phyloP scores from a whole-genome alignment of 2,329 filamentous ascomycete genomes.

The Talaromyces sp. region DNA sequence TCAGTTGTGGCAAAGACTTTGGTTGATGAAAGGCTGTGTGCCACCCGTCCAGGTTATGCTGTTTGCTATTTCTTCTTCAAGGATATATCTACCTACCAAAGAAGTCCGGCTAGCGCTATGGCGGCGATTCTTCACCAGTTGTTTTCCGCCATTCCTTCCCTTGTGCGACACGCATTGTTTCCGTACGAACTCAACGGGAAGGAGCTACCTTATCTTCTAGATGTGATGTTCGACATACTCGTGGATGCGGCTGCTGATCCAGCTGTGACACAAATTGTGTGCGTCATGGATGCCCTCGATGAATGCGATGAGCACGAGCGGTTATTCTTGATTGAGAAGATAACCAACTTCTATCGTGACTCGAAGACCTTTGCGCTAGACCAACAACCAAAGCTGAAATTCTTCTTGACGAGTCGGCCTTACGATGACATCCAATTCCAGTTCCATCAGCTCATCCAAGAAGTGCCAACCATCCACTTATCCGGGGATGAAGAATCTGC shows the following conservation, averaged over 20 bases:
- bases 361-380: not conserved
- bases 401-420: constrained; percentile 27
- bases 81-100: constrained; percentile 24
- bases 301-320: constrained; percentile 32
- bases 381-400: constrained; percentile 29
- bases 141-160: constrained; percentile 26
- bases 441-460: constrained; percentile 1
- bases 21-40: constrained; percentile 31
- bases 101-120: constrained; percentile 26
- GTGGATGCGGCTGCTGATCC: constrained; percentile 2
- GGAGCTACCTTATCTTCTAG: constrained; percentile 6
- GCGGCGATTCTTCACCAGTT: constrained; percentile 37
- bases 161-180: constrained; percentile 21
- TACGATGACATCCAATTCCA: constrained; percentile 14
- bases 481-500: constrained; percentile 20
- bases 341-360: constrained; percentile 4
- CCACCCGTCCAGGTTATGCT: constrained; percentile 20
- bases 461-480: constrained; percentile 17
- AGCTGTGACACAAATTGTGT: constrained; percentile 27
- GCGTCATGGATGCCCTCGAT: constrained; percentile 41
- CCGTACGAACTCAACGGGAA: constrained; percentile 23
- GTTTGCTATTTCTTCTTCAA: constrained; percentile 49
- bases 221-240: constrained; percentile 1
- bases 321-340: constrained; percentile 18
- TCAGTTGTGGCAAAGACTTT: constrained; percentile 42